Evolutionary conservation across 2,329 filamentous ascomycete genomes (phyloP).

Genomic region (Cercospora nicotianae): DNA sequence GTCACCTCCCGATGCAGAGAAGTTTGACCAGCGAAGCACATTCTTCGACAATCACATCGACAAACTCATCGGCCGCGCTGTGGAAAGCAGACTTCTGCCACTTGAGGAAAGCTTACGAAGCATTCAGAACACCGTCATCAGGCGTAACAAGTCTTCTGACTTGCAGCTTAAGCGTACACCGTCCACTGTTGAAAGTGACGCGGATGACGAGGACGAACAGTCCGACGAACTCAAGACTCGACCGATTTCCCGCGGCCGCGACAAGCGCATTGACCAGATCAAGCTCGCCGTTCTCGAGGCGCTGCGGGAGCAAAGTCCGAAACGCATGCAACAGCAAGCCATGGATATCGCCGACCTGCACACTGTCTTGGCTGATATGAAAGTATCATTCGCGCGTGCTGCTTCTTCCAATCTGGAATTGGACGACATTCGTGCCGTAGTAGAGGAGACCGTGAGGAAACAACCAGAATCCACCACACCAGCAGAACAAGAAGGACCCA

Average conservation of each 20-base stretch:
- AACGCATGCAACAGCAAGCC: constrained; percentile 28
- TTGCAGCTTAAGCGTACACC: constrained; percentile 41
- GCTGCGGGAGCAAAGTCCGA: constrained; percentile 47
- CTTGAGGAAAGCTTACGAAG: constrained; percentile 74
- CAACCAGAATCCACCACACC: constrained; percentile 34
- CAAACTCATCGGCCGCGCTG: constrained; percentile 73
- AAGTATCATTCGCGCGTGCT: constrained; percentile 49
- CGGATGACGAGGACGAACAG: constrained; percentile 73
- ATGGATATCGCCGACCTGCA: constrained; percentile 45
- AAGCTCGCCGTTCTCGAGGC: constrained; percentile 60
- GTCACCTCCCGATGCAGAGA: constrained; percentile 77
- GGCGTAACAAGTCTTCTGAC: constrained; percentile 59
- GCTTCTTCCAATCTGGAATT: constrained; percentile 48
- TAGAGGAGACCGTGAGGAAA: constrained; percentile 39
- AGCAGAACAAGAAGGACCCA: constrained; percentile 30
- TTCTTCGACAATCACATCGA: constrained; percentile 94
- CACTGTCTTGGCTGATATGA: constrained; percentile 50
- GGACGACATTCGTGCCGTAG: constrained; percentile 44
- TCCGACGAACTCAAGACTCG: constrained; percentile 66
- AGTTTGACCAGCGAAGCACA: constrained; percentile 74
- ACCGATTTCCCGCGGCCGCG: constrained; percentile 73
- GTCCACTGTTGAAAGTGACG: constrained; percentile 75
- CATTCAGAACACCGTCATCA: constrained; percentile 59
- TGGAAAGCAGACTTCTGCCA: constrained; percentile 75
- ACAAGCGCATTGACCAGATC: constrained; percentile 81